Percentiles rank a stretch among this genome's conserved stretches.
Conservation (phyloP, 2,329 filamentous ascomycete genomes). For the Sclerotinia minor region DNA sequence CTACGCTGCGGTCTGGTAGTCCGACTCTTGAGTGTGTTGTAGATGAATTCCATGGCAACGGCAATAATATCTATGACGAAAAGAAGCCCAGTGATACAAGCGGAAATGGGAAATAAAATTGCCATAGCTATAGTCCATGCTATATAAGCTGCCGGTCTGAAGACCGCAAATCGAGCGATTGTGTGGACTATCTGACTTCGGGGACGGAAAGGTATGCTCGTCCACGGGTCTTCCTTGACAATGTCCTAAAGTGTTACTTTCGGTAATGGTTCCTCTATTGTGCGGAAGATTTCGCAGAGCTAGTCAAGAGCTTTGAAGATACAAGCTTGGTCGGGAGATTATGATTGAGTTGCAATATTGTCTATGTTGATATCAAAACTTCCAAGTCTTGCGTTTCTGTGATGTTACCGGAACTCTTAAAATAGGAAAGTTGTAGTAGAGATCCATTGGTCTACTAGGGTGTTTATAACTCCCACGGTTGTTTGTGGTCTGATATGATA, state of each 20-base stretch:
- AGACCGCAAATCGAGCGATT: too few species aligned
- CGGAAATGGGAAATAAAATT: background rate
- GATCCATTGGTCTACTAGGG: background rate
- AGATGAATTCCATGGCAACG: background rate
- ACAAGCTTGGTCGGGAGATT: too few species aligned
- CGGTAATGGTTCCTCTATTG: background rate
- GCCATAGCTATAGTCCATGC: too few species aligned
- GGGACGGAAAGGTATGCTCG: background rate
- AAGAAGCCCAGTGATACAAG: background rate
- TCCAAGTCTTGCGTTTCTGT: background rate
- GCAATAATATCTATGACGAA: background rate
- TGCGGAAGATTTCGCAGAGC: too few species aligned
- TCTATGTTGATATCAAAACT: background rate
- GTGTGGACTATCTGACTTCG: background rate
- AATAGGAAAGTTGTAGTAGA: background rate
- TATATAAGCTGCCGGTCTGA: too few species aligned
- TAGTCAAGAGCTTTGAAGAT: background rate
- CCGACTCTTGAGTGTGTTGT: background rate
- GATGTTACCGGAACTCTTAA: background rate
- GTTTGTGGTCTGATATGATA: background rate
- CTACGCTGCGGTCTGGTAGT: background rate
- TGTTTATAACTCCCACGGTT: too few species aligned
- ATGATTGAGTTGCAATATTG: background rate
- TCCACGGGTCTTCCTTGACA: too few species aligned
- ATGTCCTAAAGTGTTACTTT: too few species aligned